Evolutionary conservation across 2,329 filamentous ascomycete genomes (phyloP).

Genomic region (Ophiocordyceps australis): DNA sequence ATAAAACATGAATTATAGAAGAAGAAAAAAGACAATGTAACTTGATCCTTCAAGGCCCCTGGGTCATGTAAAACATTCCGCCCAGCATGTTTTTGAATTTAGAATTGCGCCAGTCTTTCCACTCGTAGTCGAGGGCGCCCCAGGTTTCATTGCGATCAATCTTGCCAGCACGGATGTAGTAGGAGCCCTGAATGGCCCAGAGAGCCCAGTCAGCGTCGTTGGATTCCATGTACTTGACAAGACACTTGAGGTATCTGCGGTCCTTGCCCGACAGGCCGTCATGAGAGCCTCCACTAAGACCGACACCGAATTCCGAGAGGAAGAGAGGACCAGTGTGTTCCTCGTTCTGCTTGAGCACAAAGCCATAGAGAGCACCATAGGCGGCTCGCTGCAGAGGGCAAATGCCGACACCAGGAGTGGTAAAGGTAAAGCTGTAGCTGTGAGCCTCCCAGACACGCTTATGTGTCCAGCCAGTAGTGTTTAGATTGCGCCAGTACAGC

Average conservation of each 20-base stretch:
- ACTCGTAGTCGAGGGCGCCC: slow-evolving; percentile 26
- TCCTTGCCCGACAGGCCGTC: slow-evolving; percentile 25
- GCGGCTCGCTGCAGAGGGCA: slow-evolving; percentile 22
- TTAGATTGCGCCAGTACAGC: slow-evolving; percentile 18
- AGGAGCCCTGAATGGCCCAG: slow-evolving; percentile 40
- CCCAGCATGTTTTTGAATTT: slow-evolving; percentile 16
- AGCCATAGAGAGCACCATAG: slow-evolving; percentile 30
- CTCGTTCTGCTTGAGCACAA: slow-evolving; percentile 27
- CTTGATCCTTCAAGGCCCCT: too few relatives aligned
- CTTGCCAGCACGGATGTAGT: slow-evolving; percentile 32
- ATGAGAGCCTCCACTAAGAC: slow-evolving; percentile 21
- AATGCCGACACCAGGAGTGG: slow-evolving; percentile 20
- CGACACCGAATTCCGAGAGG: slow-evolving; percentile 40
- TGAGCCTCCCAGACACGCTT: slow-evolving; percentile 45
- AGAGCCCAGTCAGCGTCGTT: slow-evolving; percentile 43
- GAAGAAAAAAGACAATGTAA: too few relatives aligned
- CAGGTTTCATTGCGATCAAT: slow-evolving; percentile 33
- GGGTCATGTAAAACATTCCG: slow-evolving; percentile 19
- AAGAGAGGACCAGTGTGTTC: slow-evolving; percentile 34
- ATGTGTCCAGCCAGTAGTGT: slow-evolving; percentile 22
- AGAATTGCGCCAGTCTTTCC: slow-evolving; percentile 18
- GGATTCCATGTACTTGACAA: slow-evolving; percentile 29
- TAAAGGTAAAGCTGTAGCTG: slow-evolving; percentile 35
- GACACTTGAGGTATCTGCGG: slow-evolving; percentile 28
- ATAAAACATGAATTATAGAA: too few relatives aligned